A percentile compares a stretch with the other conserved stretches of the same genome.
Evolutionary conservation across 495 filamentous ascomycete species (phyloP).

Genomic region (Xylaria flabelliformis): DNA sequence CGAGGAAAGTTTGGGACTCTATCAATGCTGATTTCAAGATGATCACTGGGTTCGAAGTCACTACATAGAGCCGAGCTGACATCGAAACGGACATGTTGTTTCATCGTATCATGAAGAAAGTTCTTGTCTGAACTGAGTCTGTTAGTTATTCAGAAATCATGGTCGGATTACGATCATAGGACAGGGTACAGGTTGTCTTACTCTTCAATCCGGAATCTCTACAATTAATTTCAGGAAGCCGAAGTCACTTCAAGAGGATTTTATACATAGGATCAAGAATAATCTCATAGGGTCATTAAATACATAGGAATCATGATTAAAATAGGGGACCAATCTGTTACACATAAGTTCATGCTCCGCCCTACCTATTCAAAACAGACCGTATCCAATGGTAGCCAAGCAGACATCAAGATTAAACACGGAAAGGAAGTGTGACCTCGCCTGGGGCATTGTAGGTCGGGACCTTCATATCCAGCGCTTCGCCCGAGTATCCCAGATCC

Average conservation of each 20-base stretch:
- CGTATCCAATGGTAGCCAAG: neutral
- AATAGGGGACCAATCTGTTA: neutral
- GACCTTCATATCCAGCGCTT: slow-evolving; percentile 78
- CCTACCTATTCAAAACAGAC: neutral
- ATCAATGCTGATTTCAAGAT: slow-evolving; percentile 47
- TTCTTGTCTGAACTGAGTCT: neutral
- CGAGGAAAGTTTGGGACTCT: slow-evolving; percentile 47
- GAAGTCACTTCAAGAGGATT: neutral
- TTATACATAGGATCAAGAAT: neutral
- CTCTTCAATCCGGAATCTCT: neutral
- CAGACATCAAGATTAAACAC: slow-evolving; percentile 29
- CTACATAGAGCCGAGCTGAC: neutral
- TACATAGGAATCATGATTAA: neutral
- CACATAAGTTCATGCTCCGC: neutral
- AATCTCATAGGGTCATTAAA: slow-evolving; percentile 10
- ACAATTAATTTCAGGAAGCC: neutral
- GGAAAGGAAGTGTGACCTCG: slow-evolving; percentile 47
- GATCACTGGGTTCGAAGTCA: slow-evolving; percentile 34
- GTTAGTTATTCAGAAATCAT: neutral
- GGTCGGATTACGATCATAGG: neutral
- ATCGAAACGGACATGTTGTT: neutral
- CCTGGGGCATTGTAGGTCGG: slow-evolving; percentile 65
- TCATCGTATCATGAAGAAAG: neutral
- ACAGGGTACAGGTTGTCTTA: neutral
- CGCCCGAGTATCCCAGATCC: slow-evolving; percentile 76